These are phyloP conservation scores for Diplodia intermedia DNA, from an alignment of 2,329 filamentous ascomycete species.

Conservation along the genomic window DNA sequence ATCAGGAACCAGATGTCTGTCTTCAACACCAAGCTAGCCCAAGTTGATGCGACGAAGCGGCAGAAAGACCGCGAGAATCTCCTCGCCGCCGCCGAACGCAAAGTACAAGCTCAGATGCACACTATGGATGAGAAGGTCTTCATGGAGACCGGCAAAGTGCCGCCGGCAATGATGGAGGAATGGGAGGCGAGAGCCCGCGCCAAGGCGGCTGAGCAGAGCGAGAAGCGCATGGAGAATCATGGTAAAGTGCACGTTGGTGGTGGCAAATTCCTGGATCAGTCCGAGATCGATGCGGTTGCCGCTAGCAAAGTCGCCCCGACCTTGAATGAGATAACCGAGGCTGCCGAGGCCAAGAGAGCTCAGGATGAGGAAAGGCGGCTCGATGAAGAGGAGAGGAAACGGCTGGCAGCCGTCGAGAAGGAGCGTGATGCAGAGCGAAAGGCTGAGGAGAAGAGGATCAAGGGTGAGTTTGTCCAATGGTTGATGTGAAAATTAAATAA, in stretches of 20 bases:
- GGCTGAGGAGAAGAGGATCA: conserved; percentile 57
- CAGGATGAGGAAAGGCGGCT: conserved; percentile 67
- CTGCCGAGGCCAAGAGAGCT: conserved; percentile 74
- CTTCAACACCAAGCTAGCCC: conserved; percentile 70
- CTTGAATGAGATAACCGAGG: conserved; percentile 82
- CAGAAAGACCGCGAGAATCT: conserved; percentile 76
- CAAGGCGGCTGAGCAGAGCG: conserved; percentile 70
- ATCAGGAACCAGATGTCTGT: conserved; percentile 82
- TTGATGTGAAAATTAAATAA: background rate
- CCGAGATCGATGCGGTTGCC: conserved; percentile 81
- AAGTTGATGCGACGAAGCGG: conserved; percentile 76
- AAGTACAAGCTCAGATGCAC: conserved; percentile 80
- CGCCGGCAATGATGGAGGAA: conserved; percentile 71
- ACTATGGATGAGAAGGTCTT: conserved; percentile 84
- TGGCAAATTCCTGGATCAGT: conserved; percentile 78
- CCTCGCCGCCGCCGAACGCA: conserved; percentile 79
- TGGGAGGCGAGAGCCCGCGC: conserved; percentile 81
- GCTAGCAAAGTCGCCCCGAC: conserved; percentile 79
- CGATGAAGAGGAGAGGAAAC: conserved; percentile 70
- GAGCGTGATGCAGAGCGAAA: conserved; percentile 56
- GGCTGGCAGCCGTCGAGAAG: conserved; percentile 64
- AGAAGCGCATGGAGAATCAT: conserved; percentile 64
- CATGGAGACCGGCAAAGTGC: conserved; percentile 75
- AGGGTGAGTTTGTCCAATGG: conserved; percentile 59
- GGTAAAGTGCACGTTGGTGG: conserved; percentile 75